phyloP scores from a whole-genome alignment of 768 basidiomycete genomes.

The Psilocybe tampanensis region DNA sequence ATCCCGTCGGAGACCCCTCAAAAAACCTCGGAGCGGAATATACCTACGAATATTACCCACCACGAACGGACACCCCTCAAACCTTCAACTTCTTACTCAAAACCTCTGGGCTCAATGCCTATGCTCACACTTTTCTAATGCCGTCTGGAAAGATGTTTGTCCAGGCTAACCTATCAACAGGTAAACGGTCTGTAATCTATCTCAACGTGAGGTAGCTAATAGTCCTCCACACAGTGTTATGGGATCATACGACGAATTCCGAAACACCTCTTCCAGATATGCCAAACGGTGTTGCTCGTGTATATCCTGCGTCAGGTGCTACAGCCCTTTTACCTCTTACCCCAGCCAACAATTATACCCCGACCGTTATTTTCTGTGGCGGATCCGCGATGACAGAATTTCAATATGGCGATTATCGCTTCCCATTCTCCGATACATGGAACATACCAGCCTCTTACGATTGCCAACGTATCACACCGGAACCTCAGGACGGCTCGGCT shows the following conservation, averaged over 20 bases:
- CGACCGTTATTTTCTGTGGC: conserved; percentile 89
- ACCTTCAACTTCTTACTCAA: conserved; percentile 68
- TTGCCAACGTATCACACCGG: conserved; percentile 86
- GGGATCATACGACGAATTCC: conserved; percentile 46
- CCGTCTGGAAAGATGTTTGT: conserved; percentile 78
- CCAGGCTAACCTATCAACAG: conserved; percentile 80
- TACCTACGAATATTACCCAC: conserved; percentile 83
- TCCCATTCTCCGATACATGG: conserved; percentile 76
- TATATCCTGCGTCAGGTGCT: conserved; percentile 90
- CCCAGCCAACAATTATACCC: conserved; percentile 84
- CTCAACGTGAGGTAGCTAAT: background rate
- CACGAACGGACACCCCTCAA: conserved; percentile 46
- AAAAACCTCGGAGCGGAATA: conserved; percentile 73
- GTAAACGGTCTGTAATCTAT: conserved; percentile 39
- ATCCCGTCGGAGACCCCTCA: conserved; percentile 65
- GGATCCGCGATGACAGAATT: conserved; percentile 77
- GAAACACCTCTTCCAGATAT: conserved; percentile 72
- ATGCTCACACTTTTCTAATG: conserved; percentile 75
- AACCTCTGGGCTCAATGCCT: conserved; percentile 79
- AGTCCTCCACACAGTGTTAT: conserved; percentile 21
- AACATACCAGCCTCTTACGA: conserved; percentile 66
- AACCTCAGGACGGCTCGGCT: conserved; percentile 68
- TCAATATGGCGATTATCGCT: conserved; percentile 77
- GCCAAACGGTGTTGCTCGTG: conserved; percentile 74
- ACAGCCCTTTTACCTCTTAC: conserved; percentile 90